phyloP scores from a whole-genome alignment of 768 basidiomycete species.

The Boletus reticuloceps region DNA sequence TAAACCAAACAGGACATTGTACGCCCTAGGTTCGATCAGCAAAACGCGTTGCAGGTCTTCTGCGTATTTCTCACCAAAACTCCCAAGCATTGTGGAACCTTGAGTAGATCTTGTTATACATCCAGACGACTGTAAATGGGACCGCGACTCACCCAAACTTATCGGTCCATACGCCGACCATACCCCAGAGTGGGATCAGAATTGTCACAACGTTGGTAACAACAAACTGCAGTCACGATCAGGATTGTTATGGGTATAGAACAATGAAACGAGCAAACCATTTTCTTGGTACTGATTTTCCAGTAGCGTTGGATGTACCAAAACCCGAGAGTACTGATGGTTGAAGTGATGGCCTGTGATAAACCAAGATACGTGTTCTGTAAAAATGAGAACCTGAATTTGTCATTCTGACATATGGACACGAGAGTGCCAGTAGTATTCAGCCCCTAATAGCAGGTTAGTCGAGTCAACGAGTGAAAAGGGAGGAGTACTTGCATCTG shows the following conservation, averaged over 20 bases:
- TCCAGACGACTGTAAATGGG: not conserved
- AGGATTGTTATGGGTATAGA: not conserved
- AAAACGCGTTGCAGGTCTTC: not conserved
- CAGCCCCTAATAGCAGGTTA: constrained; percentile 51
- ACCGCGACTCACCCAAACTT: constrained; percentile 57
- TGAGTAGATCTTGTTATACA: not conserved
- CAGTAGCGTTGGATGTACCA: constrained; percentile 82
- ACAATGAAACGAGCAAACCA: constrained; percentile 45
- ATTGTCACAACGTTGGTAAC: constrained; percentile 76
- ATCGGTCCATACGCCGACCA: constrained; percentile 80
- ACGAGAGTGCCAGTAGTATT: constrained; percentile 79
- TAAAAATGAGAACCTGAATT: constrained; percentile 78
- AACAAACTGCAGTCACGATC: constrained; percentile 49
- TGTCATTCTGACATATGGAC: constrained; percentile 75
- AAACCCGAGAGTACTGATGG: constrained; percentile 67
- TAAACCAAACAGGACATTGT: constrained; percentile 75
- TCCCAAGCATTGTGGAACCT: constrained; percentile 84
- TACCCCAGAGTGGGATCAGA: constrained; percentile 81
- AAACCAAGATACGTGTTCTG: constrained; percentile 78
- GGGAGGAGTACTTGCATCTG: constrained; percentile 53
- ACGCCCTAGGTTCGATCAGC: constrained; percentile 48
- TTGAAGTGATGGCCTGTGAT: constrained; percentile 73
- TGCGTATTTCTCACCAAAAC: constrained; percentile 58
- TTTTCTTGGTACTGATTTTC: constrained; percentile 78
- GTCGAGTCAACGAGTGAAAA: not conserved